Conservation (phyloP, 352 stramenopile genomes). For the Phytophthora boehmeriae region DNA sequence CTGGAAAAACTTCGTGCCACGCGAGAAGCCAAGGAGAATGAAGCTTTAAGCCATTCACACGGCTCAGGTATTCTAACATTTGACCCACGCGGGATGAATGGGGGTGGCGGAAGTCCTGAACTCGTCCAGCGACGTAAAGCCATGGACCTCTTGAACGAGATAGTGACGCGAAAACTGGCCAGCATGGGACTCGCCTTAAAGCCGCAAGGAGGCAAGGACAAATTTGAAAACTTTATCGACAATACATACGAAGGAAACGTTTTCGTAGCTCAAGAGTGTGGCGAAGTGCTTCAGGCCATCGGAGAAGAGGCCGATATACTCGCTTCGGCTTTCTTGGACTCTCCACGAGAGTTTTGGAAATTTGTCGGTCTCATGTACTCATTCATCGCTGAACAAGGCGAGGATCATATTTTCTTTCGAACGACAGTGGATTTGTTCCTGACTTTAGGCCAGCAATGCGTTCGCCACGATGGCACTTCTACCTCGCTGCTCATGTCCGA, state of each 20-base stretch:
- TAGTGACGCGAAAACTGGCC: slow-evolving; percentile 41
- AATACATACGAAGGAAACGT: slow-evolving; percentile 43
- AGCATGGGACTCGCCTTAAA: slow-evolving; percentile 38
- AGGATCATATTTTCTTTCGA: slow-evolving; percentile 51
- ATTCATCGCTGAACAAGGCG: slow-evolving; percentile 57
- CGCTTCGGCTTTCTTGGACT: slow-evolving; percentile 67
- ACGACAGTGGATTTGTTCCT: slow-evolving; percentile 38
- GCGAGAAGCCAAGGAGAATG: slow-evolving; percentile 69
- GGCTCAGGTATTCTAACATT: slow-evolving; percentile 29
- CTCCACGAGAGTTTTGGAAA: slow-evolving; percentile 85
- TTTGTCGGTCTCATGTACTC: slow-evolving; percentile 57
- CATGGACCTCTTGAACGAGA: slow-evolving; percentile 71
- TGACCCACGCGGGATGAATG: slow-evolving; percentile 33
- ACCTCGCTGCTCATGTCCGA: slow-evolving; percentile 63
- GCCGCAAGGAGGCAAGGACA: slow-evolving; percentile 53
- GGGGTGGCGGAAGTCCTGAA: slow-evolving; percentile 32
- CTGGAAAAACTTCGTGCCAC: slow-evolving; percentile 84
- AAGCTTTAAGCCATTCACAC: slow-evolving; percentile 27
- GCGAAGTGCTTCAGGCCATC: slow-evolving; percentile 43
- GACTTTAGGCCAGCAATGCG: slow-evolving; percentile 48
- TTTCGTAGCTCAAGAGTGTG: slow-evolving; percentile 45
- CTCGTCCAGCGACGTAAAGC: slow-evolving; percentile 60
- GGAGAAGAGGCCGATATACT: slow-evolving; percentile 63
- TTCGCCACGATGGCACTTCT: slow-evolving; percentile 47
- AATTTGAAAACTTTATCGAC: slow-evolving; percentile 76